Percentiles rank a stretch among this genome's conserved stretches.
These are phyloP conservation scores for Panicum miliaceum DNA, from an alignment of 176 grass and related monocot species.

Conservation along the genomic window DNA sequence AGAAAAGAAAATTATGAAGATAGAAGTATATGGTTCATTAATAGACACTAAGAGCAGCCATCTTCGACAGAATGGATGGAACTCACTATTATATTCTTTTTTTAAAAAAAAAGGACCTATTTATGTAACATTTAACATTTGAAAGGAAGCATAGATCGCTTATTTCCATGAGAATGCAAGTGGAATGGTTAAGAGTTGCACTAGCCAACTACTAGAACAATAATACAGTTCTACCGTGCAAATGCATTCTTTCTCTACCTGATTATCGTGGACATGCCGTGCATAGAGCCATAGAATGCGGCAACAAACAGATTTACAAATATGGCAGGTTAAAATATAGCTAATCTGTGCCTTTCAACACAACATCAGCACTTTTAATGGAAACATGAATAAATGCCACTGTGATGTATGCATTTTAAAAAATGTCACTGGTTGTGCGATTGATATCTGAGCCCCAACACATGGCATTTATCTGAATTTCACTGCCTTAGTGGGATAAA, in stretches of 20 bases:
- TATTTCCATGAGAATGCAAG: conserved; percentile 7
- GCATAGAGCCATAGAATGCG: neutral
- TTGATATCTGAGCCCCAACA: neutral
- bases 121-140: neutral
- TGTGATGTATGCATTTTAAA: neutral
- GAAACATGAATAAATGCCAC: neutral
- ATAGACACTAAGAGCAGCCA: conserved; percentile 17
- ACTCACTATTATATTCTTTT: neutral
- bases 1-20: conserved; percentile 19
- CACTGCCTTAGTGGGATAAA: neutral
- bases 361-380: neutral
- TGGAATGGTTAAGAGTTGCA: neutral
- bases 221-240: neutral
- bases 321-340: neutral
- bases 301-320: conserved; percentile 11
- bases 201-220: neutral
- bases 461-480: neutral
- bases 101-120: neutral
- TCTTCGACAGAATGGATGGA: neutral
- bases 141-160: neutral
- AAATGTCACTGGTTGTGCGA: neutral
- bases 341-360: neutral
- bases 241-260: neutral
- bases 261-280: neutral
- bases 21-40: neutral